Base-by-base conservation (phyloP, 768 basidiomycete genomes). In the Tricholoma matsutake region DNA sequence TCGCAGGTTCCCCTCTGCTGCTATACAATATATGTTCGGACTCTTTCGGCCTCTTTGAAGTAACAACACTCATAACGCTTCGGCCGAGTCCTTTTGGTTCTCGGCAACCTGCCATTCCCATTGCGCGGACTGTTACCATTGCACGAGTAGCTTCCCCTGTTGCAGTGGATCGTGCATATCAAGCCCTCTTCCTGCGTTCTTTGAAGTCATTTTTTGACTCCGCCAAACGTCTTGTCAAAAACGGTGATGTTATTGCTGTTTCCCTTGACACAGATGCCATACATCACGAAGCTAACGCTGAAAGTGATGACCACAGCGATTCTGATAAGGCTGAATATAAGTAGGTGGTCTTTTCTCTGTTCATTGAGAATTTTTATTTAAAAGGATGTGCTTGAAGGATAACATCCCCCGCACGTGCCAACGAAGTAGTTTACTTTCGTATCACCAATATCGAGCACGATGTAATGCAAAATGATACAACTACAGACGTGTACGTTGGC, bases 71-170 rank as follows among this genome's bases (percentile, higher is more conserved):
- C 47, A 71, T 85, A 20, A 63, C 69, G 28, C 68, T 89, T 52
- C 77, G 76, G 3, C 72, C 83, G 4, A 86, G 83, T 61, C 86
- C 89, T 5, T 87, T 89, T 65, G 87, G 87, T 13, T 78, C 82
- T 9, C 74, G 76, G 5, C 73, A 77, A 57, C 87, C 87, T 29
- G 72, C 79, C 7, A 76, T 94, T 29, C 92, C 94, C 2, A 83
- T 74, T 18, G 94, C 94, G 6, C 78, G 76, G 57, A 76, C 83
- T 1, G 74, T 96, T 20, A 91, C 89, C 1, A 77, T 97, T 56
- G 89, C 92, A 1, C 85, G 92, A n/a, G 78, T 97, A 6, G 85
- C 90, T 0, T 91, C 92, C 0, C 87, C 91, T 1, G 73, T 86
- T 58, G 86, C 91, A 1, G 85, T 80, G 11, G 83, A 85, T 69